These are phyloP conservation scores for Russula sp. DNA, from an alignment of 768 basidiomycete species.

Conservation along the genomic window DNA sequence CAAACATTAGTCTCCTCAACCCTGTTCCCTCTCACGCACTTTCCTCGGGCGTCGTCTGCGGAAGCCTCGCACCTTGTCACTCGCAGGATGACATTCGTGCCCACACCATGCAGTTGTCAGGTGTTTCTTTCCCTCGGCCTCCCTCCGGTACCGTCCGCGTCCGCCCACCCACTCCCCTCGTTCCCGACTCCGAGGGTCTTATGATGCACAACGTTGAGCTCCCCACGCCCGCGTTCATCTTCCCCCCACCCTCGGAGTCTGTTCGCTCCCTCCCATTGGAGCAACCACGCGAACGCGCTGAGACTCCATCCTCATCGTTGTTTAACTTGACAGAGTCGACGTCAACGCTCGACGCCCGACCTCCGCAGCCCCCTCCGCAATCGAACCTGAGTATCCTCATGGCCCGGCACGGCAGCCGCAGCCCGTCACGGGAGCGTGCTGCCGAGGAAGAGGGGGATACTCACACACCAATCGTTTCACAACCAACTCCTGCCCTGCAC, in stretches of 20 bases:
- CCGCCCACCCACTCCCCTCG: constrained; percentile 33
- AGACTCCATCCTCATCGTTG: constrained; percentile 28
- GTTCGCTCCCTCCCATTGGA: constrained; percentile 13
- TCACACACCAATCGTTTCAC: constrained; percentile 9
- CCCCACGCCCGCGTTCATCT: constrained; percentile 21
- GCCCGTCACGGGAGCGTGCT: constrained; percentile 10
- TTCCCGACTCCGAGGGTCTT: constrained; percentile 32
- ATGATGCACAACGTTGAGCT: constrained; percentile 9
- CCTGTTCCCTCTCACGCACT: constrained; percentile 33
- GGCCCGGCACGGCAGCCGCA: constrained; percentile 25
- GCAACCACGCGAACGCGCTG: constrained; percentile 9
- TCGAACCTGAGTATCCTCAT: constrained; percentile 37
- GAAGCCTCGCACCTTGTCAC: constrained; percentile 35
- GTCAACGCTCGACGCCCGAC: constrained; percentile 23
- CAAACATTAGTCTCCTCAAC: constrained; percentile 46
- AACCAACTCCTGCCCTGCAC: not conserved
- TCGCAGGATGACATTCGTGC: constrained; percentile 61
- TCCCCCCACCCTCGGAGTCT: constrained; percentile 17
- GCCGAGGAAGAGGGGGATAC: constrained; percentile 5
- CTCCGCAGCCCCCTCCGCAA: constrained; percentile 22
- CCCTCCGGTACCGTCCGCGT: constrained; percentile 21
- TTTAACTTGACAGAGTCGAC: constrained; percentile 23
- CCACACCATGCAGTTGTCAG: constrained; percentile 60
- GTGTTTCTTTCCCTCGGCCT: constrained; percentile 35
- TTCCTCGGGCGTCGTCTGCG: constrained; percentile 20